Conservation (phyloP, 2,329 filamentous ascomycete species). For the Periconia digitata region DNA sequence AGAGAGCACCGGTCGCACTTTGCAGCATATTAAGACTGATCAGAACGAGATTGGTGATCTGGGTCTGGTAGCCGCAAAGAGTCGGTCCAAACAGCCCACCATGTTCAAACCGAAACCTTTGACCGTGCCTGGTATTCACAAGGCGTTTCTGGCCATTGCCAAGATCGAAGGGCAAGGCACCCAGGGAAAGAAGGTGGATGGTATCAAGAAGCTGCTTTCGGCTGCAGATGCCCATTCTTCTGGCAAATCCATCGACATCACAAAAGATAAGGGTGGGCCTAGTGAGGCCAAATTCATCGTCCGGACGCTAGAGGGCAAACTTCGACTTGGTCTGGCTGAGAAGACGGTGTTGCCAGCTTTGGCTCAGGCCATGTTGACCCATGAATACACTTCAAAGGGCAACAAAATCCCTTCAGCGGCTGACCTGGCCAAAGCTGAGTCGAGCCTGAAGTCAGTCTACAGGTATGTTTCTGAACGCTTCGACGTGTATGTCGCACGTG, state of each 20-base stretch:
- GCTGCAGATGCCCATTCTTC: conserved; percentile 74
- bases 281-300: conserved; percentile 95
- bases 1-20: conserved; percentile 84
- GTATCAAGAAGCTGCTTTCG: conserved; percentile 95
- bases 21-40: conserved; percentile 89
- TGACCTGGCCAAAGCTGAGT: conserved; percentile 80
- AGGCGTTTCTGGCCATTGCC: conserved; percentile 85
- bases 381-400: conserved; percentile 73
- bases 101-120: conserved; percentile 98
- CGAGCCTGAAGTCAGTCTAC: conserved; percentile 86
- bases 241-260: conserved; percentile 74
- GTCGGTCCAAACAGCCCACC: conserved; percentile 88
- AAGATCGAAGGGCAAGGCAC: conserved; percentile 83
- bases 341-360: conserved; percentile 88
- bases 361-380: conserved; percentile 82
- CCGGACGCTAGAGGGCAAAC: conserved; percentile 90
- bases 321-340: conserved; percentile 88
- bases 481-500: not conserved
- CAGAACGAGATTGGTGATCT: conserved; percentile 97
- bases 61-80: conserved; percentile 92
- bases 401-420: conserved; percentile 71
- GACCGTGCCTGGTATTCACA: conserved; percentile 82
- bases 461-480: conserved; percentile 61
- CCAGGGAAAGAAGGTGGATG: conserved; percentile 86
- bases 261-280: conserved; percentile 86